Percentiles rank a stretch among this genome's conserved stretches.
Evolutionary conservation across 805 yeast species (phyloP).

Genomic region (Pichia cabralensis): DNA sequence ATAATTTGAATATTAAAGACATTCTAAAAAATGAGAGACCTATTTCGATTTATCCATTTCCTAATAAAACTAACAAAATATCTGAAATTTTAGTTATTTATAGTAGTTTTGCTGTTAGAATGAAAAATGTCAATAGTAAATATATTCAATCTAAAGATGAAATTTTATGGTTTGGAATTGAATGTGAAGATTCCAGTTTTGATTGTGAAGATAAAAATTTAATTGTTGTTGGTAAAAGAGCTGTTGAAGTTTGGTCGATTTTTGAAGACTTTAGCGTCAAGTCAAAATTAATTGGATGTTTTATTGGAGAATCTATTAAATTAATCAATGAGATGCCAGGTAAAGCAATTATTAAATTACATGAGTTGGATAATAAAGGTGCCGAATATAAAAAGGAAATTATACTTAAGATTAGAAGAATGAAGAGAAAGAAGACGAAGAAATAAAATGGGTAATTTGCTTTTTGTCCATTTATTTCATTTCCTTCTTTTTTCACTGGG

Average conservation of each 20-base stretch:
- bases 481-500: too few relatives aligned
- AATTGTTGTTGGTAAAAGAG: conserved; percentile 15
- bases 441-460: not conserved
- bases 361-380: conserved; percentile 6
- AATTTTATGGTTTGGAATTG: conserved; percentile 19
- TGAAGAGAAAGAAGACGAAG: too few relatives aligned
- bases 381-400: conserved; percentile 5
- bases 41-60: conserved; percentile 19
- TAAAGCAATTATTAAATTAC: conserved; percentile 17
- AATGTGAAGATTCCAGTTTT: conserved; percentile 19
- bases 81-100: conserved; percentile 24
- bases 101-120: conserved; percentile 20
- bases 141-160: conserved; percentile 19
- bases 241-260: conserved; percentile 22
- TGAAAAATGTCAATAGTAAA: conserved; percentile 15
- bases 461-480: too few relatives aligned
- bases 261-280: conserved; percentile 13
- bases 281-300: conserved; percentile 17
- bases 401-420: conserved; percentile 6
- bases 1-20: conserved; percentile 18
- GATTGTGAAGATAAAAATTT: conserved; percentile 20
- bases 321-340: conserved; percentile 21
- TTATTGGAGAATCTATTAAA: conserved; percentile 17
- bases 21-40: conserved; percentile 20
- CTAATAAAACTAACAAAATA: conserved; percentile 10